Evolutionary conservation across 257 asterid species (phyloP).

Genomic region (Henckelia pumila): DNA sequence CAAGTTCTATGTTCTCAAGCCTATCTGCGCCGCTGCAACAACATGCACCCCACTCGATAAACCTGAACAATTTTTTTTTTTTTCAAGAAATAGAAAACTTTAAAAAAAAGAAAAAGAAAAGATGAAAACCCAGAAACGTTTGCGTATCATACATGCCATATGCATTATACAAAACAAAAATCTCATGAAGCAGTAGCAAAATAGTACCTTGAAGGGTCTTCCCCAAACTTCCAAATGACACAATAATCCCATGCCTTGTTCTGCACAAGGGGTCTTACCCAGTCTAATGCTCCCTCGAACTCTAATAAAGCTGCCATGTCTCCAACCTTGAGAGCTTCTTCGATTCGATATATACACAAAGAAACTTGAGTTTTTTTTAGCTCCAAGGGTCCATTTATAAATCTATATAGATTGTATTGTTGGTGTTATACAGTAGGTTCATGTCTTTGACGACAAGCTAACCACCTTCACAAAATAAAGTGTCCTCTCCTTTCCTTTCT

Average conservation of each 20-base stretch:
- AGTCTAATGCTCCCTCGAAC: conserved; percentile 27
- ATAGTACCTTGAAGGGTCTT: too few relatives aligned
- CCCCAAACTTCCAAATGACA: too few relatives aligned
- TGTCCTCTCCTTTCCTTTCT: too few relatives aligned
- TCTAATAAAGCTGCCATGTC: conserved; percentile 34
- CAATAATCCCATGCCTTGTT: too few relatives aligned
- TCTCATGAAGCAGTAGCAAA: too few relatives aligned
- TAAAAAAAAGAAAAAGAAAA: too few relatives aligned
- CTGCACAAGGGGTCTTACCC: conserved; percentile 28
- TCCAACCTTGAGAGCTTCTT: conserved; percentile 29
- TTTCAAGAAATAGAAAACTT: too few relatives aligned
- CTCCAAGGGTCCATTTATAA: conserved; percentile 10
- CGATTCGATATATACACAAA: background rate
- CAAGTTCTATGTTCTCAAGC: conserved; percentile 3
- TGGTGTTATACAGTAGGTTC: background rate
- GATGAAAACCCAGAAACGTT: background rate
- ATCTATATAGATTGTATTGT: background rate
- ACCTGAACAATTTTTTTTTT: too few relatives aligned
- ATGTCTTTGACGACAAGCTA: conserved; percentile 27
- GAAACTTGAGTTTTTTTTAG: background rate
- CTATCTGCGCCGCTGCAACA: conserved; percentile 42
- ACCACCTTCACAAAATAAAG: background rate
- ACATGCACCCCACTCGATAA: conserved; percentile 44
- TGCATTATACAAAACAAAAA: too few relatives aligned
- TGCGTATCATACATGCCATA: too few relatives aligned